Evolutionary conservation across 192 early-diverging fungal species (phyloP), one percentile per base, ranked within the genome.

Genomic region (Oehlia diaphana): DNA sequence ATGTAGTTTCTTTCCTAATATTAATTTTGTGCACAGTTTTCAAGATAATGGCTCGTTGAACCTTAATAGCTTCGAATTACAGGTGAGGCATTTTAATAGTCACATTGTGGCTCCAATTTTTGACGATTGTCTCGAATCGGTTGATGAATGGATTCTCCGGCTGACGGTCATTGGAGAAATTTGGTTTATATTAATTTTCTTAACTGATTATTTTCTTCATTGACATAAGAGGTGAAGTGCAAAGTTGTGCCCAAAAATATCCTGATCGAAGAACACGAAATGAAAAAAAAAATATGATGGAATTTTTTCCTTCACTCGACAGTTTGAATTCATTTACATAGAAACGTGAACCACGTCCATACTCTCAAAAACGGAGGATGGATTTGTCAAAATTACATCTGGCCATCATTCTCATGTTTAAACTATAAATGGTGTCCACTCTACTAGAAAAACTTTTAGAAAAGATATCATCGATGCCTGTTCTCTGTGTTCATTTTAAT

Each of bases 371-470:
- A 33, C 4, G 3, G 39, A 71, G 7, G 49, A 49, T 21, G 42
- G 42, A 71, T 49, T 71, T 71, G 44, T 71, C 42, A 19, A 71
- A 71, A 2, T n/a, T 71, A 71, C n/a, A 74, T 26, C 47, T 62
- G 23, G 13, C 35, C 8, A 74, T 61, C 26, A 61, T 61, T 16
- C 12, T 74, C 44, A 74, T 74, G 9, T 74, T 58, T 62, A 74
- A 74, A n/a, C 53, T 21, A 26, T 26, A 26, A 4, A 61, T 74
- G 28, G 72, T 50, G 21, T 74, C 14, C 5, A 62, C 0, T 62
- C 61, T 37, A 16, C 49, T 10, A 4, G 72, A 74, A 74, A 33
- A 74, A 50, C 16, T 74, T n/a, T n/a, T 74, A 61, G 2, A 23
- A 1, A 26, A 74, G 58, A 62, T 74, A 26, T 74, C 49, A 74